Base-by-base conservation (phyloP, 306 rosid species). In the Arachis hypogaea region DNA sequence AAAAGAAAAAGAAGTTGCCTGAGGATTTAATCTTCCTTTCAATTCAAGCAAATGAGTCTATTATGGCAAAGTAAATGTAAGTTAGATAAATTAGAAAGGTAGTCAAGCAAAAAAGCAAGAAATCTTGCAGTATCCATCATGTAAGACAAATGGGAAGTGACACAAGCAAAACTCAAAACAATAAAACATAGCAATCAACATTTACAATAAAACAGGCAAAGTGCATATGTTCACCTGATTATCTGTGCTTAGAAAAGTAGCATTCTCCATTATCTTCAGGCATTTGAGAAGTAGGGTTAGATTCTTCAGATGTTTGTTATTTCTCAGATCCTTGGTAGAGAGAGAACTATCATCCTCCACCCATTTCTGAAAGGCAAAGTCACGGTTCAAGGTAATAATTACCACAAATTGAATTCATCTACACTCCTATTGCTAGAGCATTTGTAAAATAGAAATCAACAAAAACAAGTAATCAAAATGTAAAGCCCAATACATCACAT, bases 251-350 rank as follows among this genome's bases (percentile, higher is more conserved):
- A 95, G 86, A 73, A 92, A 92, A 46, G 99, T 88, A 6, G 99
- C 98, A 81, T 95, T 95, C 86, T 95, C 98, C 99, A 95, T 95
- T 63, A 95, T 90, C 89, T 92, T 92, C 88, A 95, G 84, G 82
- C 99, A 88, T 82, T 92, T 95, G 50, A 92, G 96, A 71, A 95
- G 96, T 44, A 86, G 56, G 77, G 84, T 81, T 60, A 95, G 78
- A 79, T 88, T 80, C 82, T 79, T 83, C 56, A 85, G 66, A 42
- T 44, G 81, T 76, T 80, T 80, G 51, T 81, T 76, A 41, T 58
- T 78, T 77, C 84, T 85, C 71, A 66, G 76, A 79, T 81, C 84
- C 78, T 71, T 82, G 43, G 85, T 69, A 59, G 88, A 80, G 46
- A 74, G 81, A 42, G 85, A 80, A 65, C 71, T 57, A 57, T 44